Evolutionary conservation across 768 basidiomycete genomes (phyloP), one percentile per base, ranked within the genome.

Genomic region (Lactarius tabidus): DNA sequence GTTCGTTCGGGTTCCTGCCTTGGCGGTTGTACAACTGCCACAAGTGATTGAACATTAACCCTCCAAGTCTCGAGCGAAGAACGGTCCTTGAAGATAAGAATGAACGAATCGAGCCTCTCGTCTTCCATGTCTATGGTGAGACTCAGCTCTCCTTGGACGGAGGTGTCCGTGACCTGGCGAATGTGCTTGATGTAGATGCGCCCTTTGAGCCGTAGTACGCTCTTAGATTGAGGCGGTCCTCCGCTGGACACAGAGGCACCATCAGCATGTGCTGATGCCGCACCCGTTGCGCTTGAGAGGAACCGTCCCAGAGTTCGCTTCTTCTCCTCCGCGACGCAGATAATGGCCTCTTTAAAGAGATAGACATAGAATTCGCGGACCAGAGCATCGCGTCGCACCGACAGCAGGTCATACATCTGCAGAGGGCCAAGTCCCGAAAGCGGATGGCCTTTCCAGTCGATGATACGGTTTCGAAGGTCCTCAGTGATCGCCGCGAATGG

Each of bases 91-190:
- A 97, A 99, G 71, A 94, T 89, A 55, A 99, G 83, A 75, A 98
- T 96, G 78, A 99, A 98, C 58, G 90, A 91, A 67, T 97, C 95
- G 62, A 97, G 79, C 39, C 82, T 81, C 72, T 96, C 93, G 73
- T 98, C 96, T 77, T 95, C 93, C 95, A 99, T 98, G 71, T 93
- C 90, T 72, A 99, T 96, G 6, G 96, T 97, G 67, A 98, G 81
- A 73, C 93, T 95, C 79, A 97, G 82, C 75, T 96, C 95, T 38
- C 88, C 88, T 23, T 83, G 82, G 10, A 85, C 81, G 3, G 88
- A 89, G 38, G 87, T 87, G 64, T 94, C 90, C 33, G 87, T 87
- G 60, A 99, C 90, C 60, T 89, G 87, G 70, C 89, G 89, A 76
- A 99, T 95, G 76, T 98, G 96, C 29, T 91, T 85, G 41, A 98